Conservation (phyloP, 2,329 filamentous ascomycete genomes). For the Neurospora sp. region DNA sequence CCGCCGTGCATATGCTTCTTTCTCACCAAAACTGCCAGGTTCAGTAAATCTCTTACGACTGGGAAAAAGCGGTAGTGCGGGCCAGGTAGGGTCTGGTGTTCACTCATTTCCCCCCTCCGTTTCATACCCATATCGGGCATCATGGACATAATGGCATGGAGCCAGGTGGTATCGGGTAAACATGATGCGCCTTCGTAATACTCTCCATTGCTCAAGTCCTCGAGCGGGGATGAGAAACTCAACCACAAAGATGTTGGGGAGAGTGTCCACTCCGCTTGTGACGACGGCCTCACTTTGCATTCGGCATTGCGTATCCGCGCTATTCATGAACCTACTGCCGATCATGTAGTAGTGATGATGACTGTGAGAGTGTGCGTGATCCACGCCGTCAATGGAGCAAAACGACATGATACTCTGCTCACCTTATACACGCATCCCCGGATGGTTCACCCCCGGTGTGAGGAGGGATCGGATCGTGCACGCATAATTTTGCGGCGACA, state of each 20-base stretch:
- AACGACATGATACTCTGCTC: background rate
- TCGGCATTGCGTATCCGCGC: background rate
- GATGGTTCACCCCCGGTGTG: background rate
- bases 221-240: background rate
- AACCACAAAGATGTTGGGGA: background rate
- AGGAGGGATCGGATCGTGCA: background rate
- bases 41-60: no score
- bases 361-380: background rate
- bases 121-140: background rate
- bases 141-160: background rate
- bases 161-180: background rate
- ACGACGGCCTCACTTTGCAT: background rate
- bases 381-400: background rate
- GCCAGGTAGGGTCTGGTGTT: background rate
- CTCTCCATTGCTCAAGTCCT: background rate
- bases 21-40: no score
- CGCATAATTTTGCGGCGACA: background rate
- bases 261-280: background rate
- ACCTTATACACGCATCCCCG: background rate
- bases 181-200: no score
- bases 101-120: background rate
- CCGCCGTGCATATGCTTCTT: no score
- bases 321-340: background rate
- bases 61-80: no score
- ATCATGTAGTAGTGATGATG: background rate